Conservation (phyloP, 192 early-diverging fungal genomes). For the Linnemannia schmuckeri region DNA sequence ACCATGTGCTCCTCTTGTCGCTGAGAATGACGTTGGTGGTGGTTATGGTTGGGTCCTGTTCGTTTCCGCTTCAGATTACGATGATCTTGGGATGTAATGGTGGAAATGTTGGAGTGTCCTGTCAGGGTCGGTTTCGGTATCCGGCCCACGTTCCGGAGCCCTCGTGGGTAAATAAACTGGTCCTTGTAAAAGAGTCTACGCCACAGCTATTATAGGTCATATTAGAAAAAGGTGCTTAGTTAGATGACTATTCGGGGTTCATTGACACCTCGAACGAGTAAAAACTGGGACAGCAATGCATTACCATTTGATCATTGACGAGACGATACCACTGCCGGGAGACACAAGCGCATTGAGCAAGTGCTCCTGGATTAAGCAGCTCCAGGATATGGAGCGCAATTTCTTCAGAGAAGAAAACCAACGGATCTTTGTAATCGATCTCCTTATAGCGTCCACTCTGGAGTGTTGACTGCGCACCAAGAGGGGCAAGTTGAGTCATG, state of each 20-base stretch:
- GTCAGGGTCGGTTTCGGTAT: neutral
- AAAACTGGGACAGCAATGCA: neutral
- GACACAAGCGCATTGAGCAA: constrained; percentile 41
- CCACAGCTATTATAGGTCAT: constrained; percentile 31
- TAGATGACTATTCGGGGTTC: neutral
- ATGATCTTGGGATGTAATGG: neutral
- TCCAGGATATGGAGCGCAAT: constrained; percentile 43
- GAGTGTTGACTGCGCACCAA: neutral
- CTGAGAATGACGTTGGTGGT: neutral
- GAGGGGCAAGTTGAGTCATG: no score
- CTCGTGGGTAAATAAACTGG: constrained; percentile 38
- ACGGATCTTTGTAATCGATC: constrained; percentile 21
- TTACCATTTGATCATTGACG: constrained; percentile 56
- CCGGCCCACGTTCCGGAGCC: neutral
- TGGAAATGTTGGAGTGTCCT: no score
- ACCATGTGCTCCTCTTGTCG: neutral
- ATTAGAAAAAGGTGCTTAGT: neutral
- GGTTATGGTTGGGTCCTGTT: neutral
- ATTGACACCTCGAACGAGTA: neutral
- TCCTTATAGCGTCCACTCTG: neutral
- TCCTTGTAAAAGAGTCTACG: constrained; percentile 36
- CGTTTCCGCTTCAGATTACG: constrained; percentile 1
- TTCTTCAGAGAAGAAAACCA: constrained; percentile 49
- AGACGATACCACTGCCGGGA: constrained; percentile 48
- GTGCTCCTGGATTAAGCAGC: constrained; percentile 28